These are phyloP conservation scores for Crithidia sp. DNA, from an alignment of 208 protist species.

Conservation along the genomic window DNA sequence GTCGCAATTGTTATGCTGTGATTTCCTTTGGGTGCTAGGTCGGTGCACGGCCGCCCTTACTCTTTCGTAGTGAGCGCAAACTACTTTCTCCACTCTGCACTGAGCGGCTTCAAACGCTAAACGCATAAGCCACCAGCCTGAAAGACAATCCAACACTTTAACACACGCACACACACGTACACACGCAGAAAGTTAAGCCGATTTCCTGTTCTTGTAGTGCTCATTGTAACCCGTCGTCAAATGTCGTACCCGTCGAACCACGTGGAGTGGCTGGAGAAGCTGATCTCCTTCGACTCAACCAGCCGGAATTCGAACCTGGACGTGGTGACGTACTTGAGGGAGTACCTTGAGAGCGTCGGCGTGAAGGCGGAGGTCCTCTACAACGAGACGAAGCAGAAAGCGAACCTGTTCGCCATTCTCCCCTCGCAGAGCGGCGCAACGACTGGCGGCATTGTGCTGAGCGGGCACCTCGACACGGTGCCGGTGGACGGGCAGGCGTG, in stretches of 20 bases:
- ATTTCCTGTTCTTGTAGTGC: too few relatives aligned
- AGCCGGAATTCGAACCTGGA: constrained; percentile 57
- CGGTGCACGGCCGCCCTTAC: too few relatives aligned
- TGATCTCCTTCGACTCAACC: constrained; percentile 49
- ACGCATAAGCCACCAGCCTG: too few relatives aligned
- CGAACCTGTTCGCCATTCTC: constrained; percentile 58
- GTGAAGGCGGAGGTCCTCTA: constrained; percentile 33
- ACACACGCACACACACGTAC: too few relatives aligned
- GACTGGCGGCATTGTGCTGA: constrained; percentile 58
- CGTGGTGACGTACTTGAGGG: constrained; percentile 42
- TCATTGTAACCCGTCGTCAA: background rate
- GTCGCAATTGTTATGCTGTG: too few relatives aligned
- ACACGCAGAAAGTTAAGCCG: too few relatives aligned
- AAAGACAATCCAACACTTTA: too few relatives aligned
- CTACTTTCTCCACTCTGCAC: too few relatives aligned
- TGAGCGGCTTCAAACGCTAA: too few relatives aligned
- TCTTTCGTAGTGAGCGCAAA: too few relatives aligned
- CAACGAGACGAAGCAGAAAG: constrained; percentile 46
- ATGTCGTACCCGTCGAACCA: constrained; percentile 16
- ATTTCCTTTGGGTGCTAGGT: too few relatives aligned
- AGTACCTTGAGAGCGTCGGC: constrained; percentile 33
- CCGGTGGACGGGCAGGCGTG: constrained; percentile 64
- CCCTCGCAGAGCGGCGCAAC: constrained; percentile 33
- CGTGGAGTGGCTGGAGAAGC: constrained; percentile 51
- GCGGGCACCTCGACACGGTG: constrained; percentile 54